phyloP scores from a whole-genome alignment of 2,329 filamentous ascomycete species.

The Triangularia verruculosa region DNA sequence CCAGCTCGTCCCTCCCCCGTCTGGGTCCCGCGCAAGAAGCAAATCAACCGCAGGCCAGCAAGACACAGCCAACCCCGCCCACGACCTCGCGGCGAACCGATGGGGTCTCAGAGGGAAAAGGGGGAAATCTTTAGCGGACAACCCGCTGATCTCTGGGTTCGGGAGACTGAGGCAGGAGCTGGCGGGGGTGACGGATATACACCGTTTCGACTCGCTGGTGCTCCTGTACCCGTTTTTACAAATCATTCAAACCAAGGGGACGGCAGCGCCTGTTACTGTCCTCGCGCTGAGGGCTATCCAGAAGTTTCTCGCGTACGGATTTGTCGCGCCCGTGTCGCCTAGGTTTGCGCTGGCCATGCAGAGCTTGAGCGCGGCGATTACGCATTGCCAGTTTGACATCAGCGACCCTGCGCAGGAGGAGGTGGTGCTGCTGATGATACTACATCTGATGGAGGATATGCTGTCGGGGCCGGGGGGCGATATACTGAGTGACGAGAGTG shows the following conservation, averaged over 20 bases:
- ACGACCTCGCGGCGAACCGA: slow-evolving; percentile 66
- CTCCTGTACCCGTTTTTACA: slow-evolving; percentile 92
- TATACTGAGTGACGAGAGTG: slow-evolving; percentile 93
- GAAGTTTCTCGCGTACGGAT: slow-evolving; percentile 94
- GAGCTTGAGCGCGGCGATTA: slow-evolving; percentile 88
- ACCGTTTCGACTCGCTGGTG: slow-evolving; percentile 81
- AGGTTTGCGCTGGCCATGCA: slow-evolving; percentile 91
- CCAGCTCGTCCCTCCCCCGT: slow-evolving; percentile 48
- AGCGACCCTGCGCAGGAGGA: slow-evolving; percentile 94
- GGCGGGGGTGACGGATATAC: slow-evolving; percentile 84
- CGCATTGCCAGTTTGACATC: slow-evolving; percentile 95
- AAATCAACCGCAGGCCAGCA: slow-evolving; percentile 33
- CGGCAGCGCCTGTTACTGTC: slow-evolving; percentile 92
- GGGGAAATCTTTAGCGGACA: slow-evolving; percentile 95
- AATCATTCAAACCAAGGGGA: slow-evolving; percentile 93
- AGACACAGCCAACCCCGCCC: slow-evolving; percentile 40
- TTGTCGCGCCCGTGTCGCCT: slow-evolving; percentile 81
- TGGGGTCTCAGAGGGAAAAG: slow-evolving; percentile 95
- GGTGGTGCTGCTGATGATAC: slow-evolving; percentile 87
- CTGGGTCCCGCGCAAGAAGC: slow-evolving; percentile 42
- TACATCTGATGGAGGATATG: slow-evolving; percentile 98
- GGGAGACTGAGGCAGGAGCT: slow-evolving; percentile 84
- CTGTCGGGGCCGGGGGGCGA: slow-evolving; percentile 89
- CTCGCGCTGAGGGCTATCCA: slow-evolving; percentile 89
- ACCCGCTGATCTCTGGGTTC: slow-evolving; percentile 93